phyloP scores from a whole-genome alignment of 257 asterid species.

The Fraxinus pennsylvanica region DNA sequence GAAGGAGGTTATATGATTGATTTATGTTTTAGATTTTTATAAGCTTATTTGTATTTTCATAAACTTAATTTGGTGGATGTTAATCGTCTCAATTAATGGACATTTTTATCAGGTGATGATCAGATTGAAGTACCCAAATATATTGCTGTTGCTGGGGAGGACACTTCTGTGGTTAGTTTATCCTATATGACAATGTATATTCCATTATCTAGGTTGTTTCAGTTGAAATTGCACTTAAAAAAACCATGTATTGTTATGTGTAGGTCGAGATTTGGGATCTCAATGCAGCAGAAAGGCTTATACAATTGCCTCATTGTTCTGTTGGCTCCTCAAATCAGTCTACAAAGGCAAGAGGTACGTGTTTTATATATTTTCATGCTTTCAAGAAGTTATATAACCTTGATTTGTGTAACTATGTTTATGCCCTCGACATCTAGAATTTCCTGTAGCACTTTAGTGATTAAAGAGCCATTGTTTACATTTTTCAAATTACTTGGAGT shows the following conservation, averaged over 20 bases:
- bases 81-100: not conserved
- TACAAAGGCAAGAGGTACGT: slow-evolving; percentile 55
- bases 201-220: slow-evolving; percentile 7
- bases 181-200: not conserved
- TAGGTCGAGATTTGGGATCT: slow-evolving; percentile 87
- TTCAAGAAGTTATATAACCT: not conserved
- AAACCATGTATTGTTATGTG: slow-evolving; percentile 15
- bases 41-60: not conserved
- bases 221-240: not conserved
- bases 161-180: slow-evolving; percentile 54
- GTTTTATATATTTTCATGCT: not conserved
- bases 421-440: not conserved
- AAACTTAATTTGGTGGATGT: not conserved
- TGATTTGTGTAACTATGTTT: not conserved
- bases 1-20: slow-evolving; percentile 25
- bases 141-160: slow-evolving; percentile 74
- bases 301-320: slow-evolving; percentile 47
- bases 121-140: slow-evolving; percentile 40
- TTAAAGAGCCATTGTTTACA: not conserved
- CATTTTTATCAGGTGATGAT: slow-evolving; percentile 26
- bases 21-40: not conserved
- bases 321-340: slow-evolving; percentile 32
- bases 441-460: not conserved
- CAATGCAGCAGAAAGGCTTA: slow-evolving; percentile 48
- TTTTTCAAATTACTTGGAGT: not conserved